Base-by-base conservation (phyloP, 139 green algal genomes). In the Coelastrella sp. region DNA sequence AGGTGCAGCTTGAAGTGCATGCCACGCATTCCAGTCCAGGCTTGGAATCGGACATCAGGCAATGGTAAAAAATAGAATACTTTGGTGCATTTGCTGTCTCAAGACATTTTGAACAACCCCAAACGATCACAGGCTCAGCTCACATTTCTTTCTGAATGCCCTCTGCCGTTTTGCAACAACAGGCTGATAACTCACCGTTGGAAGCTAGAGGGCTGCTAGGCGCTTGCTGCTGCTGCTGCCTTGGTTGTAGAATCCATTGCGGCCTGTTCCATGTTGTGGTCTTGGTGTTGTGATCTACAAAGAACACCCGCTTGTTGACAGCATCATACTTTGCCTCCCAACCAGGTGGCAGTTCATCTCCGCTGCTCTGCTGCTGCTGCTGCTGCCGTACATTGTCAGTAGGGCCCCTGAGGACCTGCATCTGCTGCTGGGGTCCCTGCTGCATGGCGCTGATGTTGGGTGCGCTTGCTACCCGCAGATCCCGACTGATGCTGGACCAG, bases 251-350 rank as follows among this genome's bases (percentile, higher is more conserved):
- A 0, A 79, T 63, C 24, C 63, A 76, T 78, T 19, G 66, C 56
- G 97, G 97, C 10, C 88, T 90, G 27, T 92, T 84, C 98, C 98
- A 99, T 0, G 93, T 97, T 3, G 98, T 99, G 8, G 84, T 94
- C n/a, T 94, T 94, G 24, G 89, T 99, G 91, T 97, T 97, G 94
- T 99, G 98, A 88, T 99, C 98, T 19, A 99, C 97, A 89, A 97
- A 99, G 78, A 99, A 99, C n/a, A 95, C 92, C 20, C 96, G 90
- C n/a, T 96, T 95, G 25, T 94, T 96, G 76, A 90, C 90, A 6
- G 94, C 90, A 91, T 99, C 95, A n/a, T 94, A 89, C 70, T 97
- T 95, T 65, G 94, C 94, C 94, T 99, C 98, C 98, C 98, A 99
- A 6, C 98, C 98, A 9, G 93, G 87, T 4, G 93, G 95, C 27